A percentile compares a stretch with the other conserved stretches of the same genome.
Evolutionary conservation across 257 asterid genomes (phyloP).

Genomic region (Solanum peruvianum): DNA sequence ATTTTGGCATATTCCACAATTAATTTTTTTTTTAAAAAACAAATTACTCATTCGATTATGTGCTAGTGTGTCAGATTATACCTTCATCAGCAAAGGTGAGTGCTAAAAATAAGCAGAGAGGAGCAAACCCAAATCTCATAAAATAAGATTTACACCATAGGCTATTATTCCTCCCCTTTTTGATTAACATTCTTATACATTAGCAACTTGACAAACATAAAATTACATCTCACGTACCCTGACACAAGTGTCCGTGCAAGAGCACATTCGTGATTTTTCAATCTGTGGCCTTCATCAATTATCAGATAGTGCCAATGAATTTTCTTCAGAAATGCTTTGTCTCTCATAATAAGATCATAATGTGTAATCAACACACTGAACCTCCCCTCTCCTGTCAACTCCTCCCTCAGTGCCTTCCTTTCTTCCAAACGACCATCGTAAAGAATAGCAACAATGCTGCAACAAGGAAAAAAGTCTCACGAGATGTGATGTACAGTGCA

Average conservation of each 20-base stretch:
- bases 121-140: neutral
- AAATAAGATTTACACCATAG: neutral
- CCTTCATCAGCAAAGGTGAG: neutral
- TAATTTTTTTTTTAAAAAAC: neutral
- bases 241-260: constrained; percentile 84
- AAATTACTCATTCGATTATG: neutral
- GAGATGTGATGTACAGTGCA: constrained; percentile 12
- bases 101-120: neutral
- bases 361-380: constrained; percentile 90
- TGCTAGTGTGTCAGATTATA: neutral
- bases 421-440: constrained; percentile 95
- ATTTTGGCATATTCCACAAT: neutral
- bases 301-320: constrained; percentile 89
- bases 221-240: constrained; percentile 40
- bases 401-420: constrained; percentile 89
- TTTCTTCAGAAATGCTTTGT: constrained; percentile 80
- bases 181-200: neutral
- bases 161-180: neutral
- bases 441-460: constrained; percentile 73
- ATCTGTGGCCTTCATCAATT: constrained; percentile 97
- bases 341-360: constrained; percentile 94
- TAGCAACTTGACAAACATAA: neutral
- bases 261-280: constrained; percentile 86
- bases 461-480: constrained; percentile 22
- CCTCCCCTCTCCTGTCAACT: constrained; percentile 84